Evolutionary conservation across 129 eudicot genomes (phyloP).

Genomic region (Daucus carota): DNA sequence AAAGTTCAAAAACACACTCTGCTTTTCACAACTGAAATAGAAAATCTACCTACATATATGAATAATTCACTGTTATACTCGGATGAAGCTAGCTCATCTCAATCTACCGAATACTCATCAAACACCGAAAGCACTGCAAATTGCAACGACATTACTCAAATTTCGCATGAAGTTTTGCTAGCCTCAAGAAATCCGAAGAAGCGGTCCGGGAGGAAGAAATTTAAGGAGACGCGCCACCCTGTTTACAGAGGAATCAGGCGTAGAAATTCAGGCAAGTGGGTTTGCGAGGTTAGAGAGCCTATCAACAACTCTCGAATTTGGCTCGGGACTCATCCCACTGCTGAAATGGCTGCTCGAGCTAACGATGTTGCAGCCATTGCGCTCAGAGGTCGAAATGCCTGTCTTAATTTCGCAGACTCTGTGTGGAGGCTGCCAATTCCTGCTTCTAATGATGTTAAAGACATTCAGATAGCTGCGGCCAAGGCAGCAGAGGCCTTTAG

Average conservation of each 20-base stretch:
- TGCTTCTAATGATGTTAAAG: not conserved
- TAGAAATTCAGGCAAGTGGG: constrained; percentile 12
- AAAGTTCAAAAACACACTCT: not conserved
- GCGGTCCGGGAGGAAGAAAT: constrained; percentile 1
- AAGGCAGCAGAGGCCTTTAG: not conserved
- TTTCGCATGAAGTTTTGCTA: not conserved
- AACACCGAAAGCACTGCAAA: not conserved
- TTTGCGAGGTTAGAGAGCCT: constrained; percentile 3
- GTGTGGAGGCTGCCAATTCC: not conserved
- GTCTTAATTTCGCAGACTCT: not conserved
- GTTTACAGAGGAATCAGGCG: not conserved
- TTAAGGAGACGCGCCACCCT: constrained; percentile 2
- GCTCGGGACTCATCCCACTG: constrained; percentile 4
- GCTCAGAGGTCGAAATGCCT: not conserved
- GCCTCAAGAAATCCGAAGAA: not conserved
- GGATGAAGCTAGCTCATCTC: not conserved
- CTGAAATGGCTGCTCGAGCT: constrained; percentile 10
- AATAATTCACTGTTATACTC: not conserved
- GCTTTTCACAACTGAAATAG: not conserved
- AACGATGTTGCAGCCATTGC: not conserved
- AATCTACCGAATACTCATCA: not conserved
- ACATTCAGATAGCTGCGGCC: constrained; percentile 5
- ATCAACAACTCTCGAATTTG: not conserved
- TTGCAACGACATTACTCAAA: not conserved
- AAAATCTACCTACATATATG: not conserved